Base-by-base conservation (phyloP, 176 grass and related monocot genomes). In the Hordeum vulgare region DNA sequence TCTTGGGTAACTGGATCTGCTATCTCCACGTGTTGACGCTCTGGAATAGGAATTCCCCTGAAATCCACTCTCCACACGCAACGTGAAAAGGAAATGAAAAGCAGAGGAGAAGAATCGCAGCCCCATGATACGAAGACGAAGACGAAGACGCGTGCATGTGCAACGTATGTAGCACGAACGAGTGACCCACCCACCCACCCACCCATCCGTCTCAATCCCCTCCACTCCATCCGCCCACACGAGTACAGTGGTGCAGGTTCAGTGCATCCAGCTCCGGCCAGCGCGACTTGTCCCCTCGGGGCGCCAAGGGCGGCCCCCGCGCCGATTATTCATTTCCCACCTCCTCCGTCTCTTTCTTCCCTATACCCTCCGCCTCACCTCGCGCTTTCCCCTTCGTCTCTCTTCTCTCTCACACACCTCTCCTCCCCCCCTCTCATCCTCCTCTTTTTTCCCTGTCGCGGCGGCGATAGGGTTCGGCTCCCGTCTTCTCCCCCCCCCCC, bases 361-460 rank as follows among this genome's bases (percentile, higher is more conserved):
- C 68, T 71, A 71, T 71, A 71, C 39, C 23, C 68, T 47, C 69
- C 6, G 68, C 59, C 41, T 37, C 6, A 24, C 40, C 3, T 74
- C 80, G 53, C 21, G 12, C 71, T 59, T 66, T 63, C 23, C 47
- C 49, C 26, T 25, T 3, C 0, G 11, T 58, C 37, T 18, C 0
- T 25, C 70, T 34, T 33, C 56, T 4, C 60, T 33, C 56, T 4
- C 60, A n/a, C 51, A 40, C 57, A 76, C 33, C 23, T 23, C 1
- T 75, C 29, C 53, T 6, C 54, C 33, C 35, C 39, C 39, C 24
- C 5, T 42, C 23, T n/a, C 3, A 29, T 23, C 7, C 36, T 79
- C 12, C 5, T 15, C 79, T 86, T 86, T 90, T 88, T 93, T 59
- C 87, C 88, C 93, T 88, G 42, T 90, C 84, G 83, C 75, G 61